Evolutionary conservation across 495 filamentous ascomycete species (phyloP), one percentile per base, ranked within the genome.

Genomic region (Hypomontagnella submonticulosa): DNA sequence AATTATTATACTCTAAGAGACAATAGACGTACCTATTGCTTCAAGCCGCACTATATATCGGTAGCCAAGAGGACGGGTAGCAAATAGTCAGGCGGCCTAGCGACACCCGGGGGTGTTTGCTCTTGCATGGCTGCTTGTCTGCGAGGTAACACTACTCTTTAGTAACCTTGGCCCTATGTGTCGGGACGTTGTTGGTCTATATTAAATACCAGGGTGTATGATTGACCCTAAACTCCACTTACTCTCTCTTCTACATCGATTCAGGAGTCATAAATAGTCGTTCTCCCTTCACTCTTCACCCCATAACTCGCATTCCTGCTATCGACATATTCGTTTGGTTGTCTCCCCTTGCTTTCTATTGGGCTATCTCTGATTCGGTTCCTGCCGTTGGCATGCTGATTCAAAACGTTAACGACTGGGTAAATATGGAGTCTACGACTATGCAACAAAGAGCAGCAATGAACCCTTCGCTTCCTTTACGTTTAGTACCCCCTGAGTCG

Each of bases 141-240:
- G 43, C 49, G 37, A 66, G 53, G 62, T 49, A 52, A 51, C 51
- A 44, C 57, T 63, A 51, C 64, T 71, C 58, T 62, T 67, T 59
- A 64, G 57, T 61, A 65, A 55, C 57, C 46, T 51, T 69, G 42
- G 49, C 61, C 58, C 58, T 66, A 46, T 42, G 49, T 53, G 43
- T 61, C 48, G 47, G 53, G 44, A 67, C 34, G 50, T 36, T 65
- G 58, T 68, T 70, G 63, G 66, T 66, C 63, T 66, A 73, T 68
- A 70, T 71, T 68, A 70, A 64, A 61, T 58, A 64, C 33, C 20
- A 40, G 57, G 61, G 57, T 58, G 16, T 38, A 44, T 56, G 40
- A 37, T 46, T 65, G 27, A 63, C 27, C 34, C 55, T 16, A 20
- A 16, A 42, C 37, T 63, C 41, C 47, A 57, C 48, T 47, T 54